Evolutionary conservation across 2,329 filamentous ascomycete genomes (phyloP).

Genomic region (Pestalotiopsis sp.): DNA sequence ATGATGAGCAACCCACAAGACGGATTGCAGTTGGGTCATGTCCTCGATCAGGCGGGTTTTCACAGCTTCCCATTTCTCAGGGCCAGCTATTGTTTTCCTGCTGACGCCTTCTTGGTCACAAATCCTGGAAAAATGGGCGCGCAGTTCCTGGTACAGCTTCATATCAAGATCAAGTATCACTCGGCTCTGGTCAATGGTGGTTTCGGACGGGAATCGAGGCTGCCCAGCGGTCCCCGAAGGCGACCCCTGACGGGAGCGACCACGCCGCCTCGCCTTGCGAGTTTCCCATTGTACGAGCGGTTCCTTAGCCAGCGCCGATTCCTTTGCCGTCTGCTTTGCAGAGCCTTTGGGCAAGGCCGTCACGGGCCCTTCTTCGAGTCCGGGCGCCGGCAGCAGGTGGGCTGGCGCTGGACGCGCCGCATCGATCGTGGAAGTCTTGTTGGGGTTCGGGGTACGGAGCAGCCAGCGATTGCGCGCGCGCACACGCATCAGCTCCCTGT

Average conservation of each 20-base stretch:
- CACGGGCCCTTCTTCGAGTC: neutral
- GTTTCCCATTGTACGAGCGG: slow-evolving; percentile 64
- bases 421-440: slow-evolving; percentile 22
- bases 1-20: slow-evolving; percentile 61
- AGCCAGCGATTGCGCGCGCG: slow-evolving; percentile 71
- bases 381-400: neutral
- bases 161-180: slow-evolving; percentile 67
- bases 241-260: slow-evolving; percentile 68
- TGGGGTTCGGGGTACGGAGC: slow-evolving; percentile 63
- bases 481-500: slow-evolving; percentile 71
- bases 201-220: slow-evolving; percentile 80
- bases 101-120: slow-evolving; percentile 68
- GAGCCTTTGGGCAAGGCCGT: slow-evolving; percentile 31
- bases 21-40: slow-evolving; percentile 62
- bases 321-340: slow-evolving; percentile 55
- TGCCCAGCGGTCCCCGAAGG: slow-evolving; percentile 69
- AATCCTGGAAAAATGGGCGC: slow-evolving; percentile 70
- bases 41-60: slow-evolving; percentile 70
- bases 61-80: slow-evolving; percentile 72
- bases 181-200: slow-evolving; percentile 79
- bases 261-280: slow-evolving; percentile 69
- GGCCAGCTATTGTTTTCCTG: slow-evolving; percentile 77
- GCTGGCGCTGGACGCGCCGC: neutral
- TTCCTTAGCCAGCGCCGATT: slow-evolving; percentile 57
- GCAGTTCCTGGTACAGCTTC: slow-evolving; percentile 63